Conservation (phyloP, 2,329 filamentous ascomycete genomes). For the Exophiala calicioides region DNA sequence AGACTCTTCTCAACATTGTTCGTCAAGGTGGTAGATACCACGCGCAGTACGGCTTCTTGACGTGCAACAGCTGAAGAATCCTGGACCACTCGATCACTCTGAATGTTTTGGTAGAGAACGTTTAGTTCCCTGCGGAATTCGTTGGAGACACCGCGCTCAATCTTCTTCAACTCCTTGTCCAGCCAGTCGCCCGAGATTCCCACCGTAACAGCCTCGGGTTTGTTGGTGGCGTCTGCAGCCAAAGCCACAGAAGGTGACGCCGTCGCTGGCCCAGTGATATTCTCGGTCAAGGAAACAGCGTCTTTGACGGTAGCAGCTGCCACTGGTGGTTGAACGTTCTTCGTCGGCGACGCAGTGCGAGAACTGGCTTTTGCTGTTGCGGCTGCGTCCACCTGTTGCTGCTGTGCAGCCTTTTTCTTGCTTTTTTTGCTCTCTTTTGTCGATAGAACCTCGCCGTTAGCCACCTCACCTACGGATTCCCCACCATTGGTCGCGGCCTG, state of each 20-base stretch:
- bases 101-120: slow-evolving; percentile 61
- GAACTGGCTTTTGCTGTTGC: slow-evolving; percentile 11
- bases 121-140: slow-evolving; percentile 58
- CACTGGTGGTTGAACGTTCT: neutral
- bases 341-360: slow-evolving; percentile 13
- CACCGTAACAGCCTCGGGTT: slow-evolving; percentile 35
- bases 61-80: slow-evolving; percentile 65
- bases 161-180: slow-evolving; percentile 61
- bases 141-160: slow-evolving; percentile 46
- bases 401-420: slow-evolving; percentile 28
- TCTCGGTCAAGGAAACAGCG: slow-evolving; percentile 4
- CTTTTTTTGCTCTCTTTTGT: slow-evolving; percentile 30
- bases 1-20: slow-evolving; percentile 76
- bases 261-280: slow-evolving; percentile 1
- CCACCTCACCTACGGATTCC: slow-evolving; percentile 13
- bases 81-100: slow-evolving; percentile 67
- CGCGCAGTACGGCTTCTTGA: slow-evolving; percentile 67
- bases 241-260: neutral
- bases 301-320: slow-evolving; percentile 3
- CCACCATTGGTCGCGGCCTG: slow-evolving; percentile 6
- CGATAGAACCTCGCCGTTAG: slow-evolving; percentile 12
- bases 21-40: slow-evolving; percentile 68
- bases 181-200: slow-evolving; percentile 58
- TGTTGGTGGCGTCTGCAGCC: slow-evolving; percentile 6
- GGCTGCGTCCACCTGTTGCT: slow-evolving; percentile 5